phyloP scores from a whole-genome alignment of 2,329 filamentous ascomycete species.

The Fusarium begoniae region DNA sequence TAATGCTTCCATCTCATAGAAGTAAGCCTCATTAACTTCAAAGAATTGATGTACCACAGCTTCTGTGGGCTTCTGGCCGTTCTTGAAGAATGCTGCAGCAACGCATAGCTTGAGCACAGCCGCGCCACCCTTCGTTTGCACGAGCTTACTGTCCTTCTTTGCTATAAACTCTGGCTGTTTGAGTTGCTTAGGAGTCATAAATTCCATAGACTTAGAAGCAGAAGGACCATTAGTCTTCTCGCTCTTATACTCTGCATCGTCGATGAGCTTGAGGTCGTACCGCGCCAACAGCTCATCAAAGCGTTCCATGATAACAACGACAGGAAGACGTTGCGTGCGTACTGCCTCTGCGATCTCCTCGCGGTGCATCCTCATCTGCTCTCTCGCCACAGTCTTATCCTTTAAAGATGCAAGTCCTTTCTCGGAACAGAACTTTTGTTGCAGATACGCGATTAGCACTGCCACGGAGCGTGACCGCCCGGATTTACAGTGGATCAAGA shows the following conservation, averaged over 20 bases:
- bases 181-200: fast-evolving
- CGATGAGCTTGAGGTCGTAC: background rate
- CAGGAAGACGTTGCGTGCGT: background rate
- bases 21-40: background rate
- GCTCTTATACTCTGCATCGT: background rate
- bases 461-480: background rate
- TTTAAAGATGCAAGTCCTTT: background rate
- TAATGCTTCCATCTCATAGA: background rate
- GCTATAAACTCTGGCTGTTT: background rate
- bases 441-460: background rate
- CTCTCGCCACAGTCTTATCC: background rate
- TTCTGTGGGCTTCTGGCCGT: background rate
- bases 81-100: background rate
- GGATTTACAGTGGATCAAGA: background rate
- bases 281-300: background rate
- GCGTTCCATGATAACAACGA: background rate
- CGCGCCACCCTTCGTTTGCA: background rate
- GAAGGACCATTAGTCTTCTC: background rate
- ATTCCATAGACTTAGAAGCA: fast-evolving
- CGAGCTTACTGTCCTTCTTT: background rate
- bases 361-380: background rate
- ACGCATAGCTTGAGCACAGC: background rate
- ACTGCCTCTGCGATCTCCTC: background rate
- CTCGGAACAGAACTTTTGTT: background rate
- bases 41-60: background rate